phyloP scores from a whole-genome alignment of 768 basidiomycete genomes.

The Lentinula aciculospora region DNA sequence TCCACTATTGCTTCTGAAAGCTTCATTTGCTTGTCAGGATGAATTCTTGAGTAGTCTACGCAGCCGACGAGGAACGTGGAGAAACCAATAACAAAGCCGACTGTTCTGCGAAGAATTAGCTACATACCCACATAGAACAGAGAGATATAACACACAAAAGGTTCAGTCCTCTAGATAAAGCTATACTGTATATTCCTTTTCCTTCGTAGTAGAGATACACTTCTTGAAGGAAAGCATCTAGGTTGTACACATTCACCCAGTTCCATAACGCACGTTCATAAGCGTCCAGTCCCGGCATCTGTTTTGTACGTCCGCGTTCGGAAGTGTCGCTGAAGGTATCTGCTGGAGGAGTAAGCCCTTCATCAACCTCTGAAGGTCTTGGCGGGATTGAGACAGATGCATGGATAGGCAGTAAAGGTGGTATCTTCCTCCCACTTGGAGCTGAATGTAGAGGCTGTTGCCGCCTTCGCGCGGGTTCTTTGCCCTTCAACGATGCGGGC shows the following conservation, averaged over 20 bases:
- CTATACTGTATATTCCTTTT: conserved; percentile 95
- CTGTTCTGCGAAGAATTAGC: conserved; percentile 57
- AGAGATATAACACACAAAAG: conserved; percentile 66
- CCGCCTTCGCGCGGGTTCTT: conserved; percentile 22
- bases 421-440: conserved; percentile 30
- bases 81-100: conserved; percentile 97
- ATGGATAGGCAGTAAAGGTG: conserved; percentile 31
- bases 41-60: conserved; percentile 84
- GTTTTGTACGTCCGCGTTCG: conserved; percentile 22
- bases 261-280: conserved; percentile 95
- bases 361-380: conserved; percentile 59
- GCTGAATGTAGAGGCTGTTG: conserved; percentile 50
- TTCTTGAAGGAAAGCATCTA: conserved; percentile 93
- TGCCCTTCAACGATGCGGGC: conserved; percentile 21
- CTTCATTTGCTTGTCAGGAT: conserved; percentile 56
- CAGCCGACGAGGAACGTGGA: conserved; percentile 95
- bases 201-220: conserved; percentile 96
- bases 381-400: conserved; percentile 48
- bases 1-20: conserved; percentile 80
- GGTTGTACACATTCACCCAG: conserved; percentile 98
- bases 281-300: conserved; percentile 69
- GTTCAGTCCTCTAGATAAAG: conserved; percentile 85
- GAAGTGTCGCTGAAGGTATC: background rate
- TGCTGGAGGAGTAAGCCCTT: conserved; percentile 15
- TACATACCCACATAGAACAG: conserved; percentile 8